phyloP scores from a whole-genome alignment of 345 rosid species.

The Durio zibethinus region DNA sequence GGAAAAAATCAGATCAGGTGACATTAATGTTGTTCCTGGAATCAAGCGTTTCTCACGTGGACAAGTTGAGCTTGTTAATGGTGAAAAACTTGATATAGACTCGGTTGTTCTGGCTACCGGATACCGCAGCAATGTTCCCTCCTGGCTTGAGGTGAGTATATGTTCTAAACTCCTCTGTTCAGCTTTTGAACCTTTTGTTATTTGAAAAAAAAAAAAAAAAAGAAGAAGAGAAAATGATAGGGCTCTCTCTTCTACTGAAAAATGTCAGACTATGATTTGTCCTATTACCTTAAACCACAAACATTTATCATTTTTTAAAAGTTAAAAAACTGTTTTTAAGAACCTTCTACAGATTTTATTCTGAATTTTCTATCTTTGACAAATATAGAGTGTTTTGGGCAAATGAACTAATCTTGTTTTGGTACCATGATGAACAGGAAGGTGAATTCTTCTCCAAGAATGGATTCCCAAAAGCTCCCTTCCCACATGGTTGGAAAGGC shows the following conservation, averaged over 20 bases:
- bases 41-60: slow-evolving; percentile 53
- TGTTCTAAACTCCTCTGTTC: slow-evolving; percentile 8
- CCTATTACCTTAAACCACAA: background rate
- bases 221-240: no score
- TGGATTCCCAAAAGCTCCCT: slow-evolving; percentile 58
- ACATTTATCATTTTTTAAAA: background rate
- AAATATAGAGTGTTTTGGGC: background rate
- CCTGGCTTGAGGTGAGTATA: slow-evolving; percentile 71
- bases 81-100: slow-evolving; percentile 55
- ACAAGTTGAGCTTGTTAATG: slow-evolving; percentile 61
- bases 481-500: slow-evolving; percentile 90
- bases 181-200: background rate
- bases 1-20: slow-evolving; percentile 61
- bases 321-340: background rate
- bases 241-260: background rate
- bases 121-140: slow-evolving; percentile 88
- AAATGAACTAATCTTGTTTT: slow-evolving; percentile 23
- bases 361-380: background rate
- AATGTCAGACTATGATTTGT: background rate
- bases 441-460: slow-evolving; percentile 72
- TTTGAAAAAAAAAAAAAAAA: background rate
- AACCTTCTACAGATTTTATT: background rate
- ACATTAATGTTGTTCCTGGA: slow-evolving; percentile 65
- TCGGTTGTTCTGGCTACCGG: slow-evolving; percentile 83
- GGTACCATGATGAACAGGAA: slow-evolving; percentile 42